phyloP scores from a whole-genome alignment of 352 stramenopile genomes.

The Phytophthora lateralis region DNA sequence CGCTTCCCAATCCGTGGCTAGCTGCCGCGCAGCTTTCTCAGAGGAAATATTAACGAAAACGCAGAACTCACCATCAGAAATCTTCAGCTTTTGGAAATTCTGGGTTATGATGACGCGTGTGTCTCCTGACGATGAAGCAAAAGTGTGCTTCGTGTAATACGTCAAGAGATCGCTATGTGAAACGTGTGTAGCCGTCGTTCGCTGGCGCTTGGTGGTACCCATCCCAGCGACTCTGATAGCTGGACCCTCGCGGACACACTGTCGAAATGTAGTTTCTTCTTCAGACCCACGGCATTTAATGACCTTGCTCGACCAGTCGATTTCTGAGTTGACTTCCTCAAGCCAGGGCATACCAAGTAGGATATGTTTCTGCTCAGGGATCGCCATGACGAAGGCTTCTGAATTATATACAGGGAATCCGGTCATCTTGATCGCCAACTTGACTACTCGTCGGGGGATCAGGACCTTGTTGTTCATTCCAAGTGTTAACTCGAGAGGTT shows the following conservation, averaged over 20 bases:
- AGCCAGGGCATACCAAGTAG: background rate
- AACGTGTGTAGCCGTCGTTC: too few relatives aligned
- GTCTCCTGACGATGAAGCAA: background rate
- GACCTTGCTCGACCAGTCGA: background rate
- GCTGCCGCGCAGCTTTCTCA: background rate
- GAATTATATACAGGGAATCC: background rate
- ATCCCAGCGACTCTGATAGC: background rate
- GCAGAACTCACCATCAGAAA: background rate
- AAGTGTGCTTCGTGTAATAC: background rate
- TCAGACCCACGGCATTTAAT: background rate
- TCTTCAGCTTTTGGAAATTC: too few relatives aligned
- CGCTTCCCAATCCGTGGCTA: background rate
- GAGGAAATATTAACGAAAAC: background rate
- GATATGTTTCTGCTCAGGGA: background rate
- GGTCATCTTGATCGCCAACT: background rate
- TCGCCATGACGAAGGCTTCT: background rate
- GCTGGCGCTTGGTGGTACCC: too few relatives aligned
- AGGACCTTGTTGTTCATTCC: background rate
- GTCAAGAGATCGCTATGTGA: background rate
- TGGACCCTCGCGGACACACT: background rate
- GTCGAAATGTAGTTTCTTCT: background rate
- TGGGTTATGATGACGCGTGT: background rate
- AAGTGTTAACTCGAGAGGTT: background rate
- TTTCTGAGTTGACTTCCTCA: background rate
- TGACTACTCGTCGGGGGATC: background rate